Percentiles rank a stretch among this genome's conserved stretches.
These are phyloP conservation scores for Eucalyptus shirleyi DNA, from an alignment of 345 rosid genomes.

Conservation along the genomic window DNA sequence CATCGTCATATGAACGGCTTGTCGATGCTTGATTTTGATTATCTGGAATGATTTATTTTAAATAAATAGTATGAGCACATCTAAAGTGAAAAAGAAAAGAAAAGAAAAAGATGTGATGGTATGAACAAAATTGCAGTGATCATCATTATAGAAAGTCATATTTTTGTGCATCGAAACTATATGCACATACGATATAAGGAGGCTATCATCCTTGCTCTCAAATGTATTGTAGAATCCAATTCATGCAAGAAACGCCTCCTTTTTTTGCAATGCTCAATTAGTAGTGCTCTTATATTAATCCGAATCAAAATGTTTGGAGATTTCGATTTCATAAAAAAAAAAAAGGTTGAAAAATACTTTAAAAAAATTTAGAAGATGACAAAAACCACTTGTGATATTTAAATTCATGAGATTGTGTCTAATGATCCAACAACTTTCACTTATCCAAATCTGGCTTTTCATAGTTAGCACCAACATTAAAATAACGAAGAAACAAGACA, in stretches of 20 bases:
- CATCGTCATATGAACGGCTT: accelerated
- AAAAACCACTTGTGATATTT: not conserved
- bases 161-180: not conserved
- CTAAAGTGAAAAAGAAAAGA: not conserved
- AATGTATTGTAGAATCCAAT: not conserved
- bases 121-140: not conserved
- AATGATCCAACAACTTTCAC: not conserved
- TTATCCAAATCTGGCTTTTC: not conserved
- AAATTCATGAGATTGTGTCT: not conserved
- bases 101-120: not conserved
- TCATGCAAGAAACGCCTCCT: not conserved
- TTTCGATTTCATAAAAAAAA: not conserved
- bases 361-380: not conserved
- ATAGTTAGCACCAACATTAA: not conserved
- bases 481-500: not conserved
- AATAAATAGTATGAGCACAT: not conserved
- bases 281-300: not conserved
- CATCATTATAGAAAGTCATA: not conserved
- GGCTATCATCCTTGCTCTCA: not conserved
- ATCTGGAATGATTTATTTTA: accelerated
- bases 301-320: not conserved
- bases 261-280: not conserved
- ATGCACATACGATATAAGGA: not conserved
- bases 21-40: not conserved
- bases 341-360: not conserved